These are phyloP conservation scores for Zanthoxylum bungeanum DNA, from an alignment of 345 rosid genomes.

Conservation along the genomic window DNA sequence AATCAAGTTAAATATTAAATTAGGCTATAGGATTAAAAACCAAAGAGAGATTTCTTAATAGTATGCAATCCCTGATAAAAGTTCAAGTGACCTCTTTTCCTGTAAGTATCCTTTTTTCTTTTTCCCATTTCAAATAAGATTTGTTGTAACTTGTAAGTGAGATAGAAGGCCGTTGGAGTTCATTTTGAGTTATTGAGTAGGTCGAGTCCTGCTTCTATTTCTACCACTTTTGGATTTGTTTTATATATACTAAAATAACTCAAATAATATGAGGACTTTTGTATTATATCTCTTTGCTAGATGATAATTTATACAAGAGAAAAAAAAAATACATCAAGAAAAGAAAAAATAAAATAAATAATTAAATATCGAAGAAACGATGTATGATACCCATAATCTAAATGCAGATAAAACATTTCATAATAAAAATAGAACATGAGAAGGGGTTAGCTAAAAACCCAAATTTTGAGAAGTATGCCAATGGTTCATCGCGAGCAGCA, in stretches of 20 bases:
- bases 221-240: background rate
- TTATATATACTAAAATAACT: background rate
- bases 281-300: background rate
- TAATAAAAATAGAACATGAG: background rate
- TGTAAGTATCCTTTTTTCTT: background rate
- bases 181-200: background rate
- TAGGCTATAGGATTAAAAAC: background rate
- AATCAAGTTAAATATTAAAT: background rate
- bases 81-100: background rate
- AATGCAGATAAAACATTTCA: background rate
- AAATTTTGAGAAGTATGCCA: constrained; percentile 73
- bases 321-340: background rate
- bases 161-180: background rate
- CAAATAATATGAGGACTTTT: background rate
- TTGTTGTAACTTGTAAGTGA: background rate
- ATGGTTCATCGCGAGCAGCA: constrained; percentile 75
- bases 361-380: constrained; percentile 2
- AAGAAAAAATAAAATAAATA: background rate
- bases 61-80: background rate
- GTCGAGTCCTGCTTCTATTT: background rate
- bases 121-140: background rate
- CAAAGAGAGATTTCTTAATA: background rate
- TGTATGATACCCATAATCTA: background rate
- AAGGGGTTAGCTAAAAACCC: constrained; percentile 54
- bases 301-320: constrained; percentile 3